Evolutionary conservation across 805 yeast species (phyloP), one percentile per base, ranked within the genome.

Genomic region (Lipomyces japonicus): DNA sequence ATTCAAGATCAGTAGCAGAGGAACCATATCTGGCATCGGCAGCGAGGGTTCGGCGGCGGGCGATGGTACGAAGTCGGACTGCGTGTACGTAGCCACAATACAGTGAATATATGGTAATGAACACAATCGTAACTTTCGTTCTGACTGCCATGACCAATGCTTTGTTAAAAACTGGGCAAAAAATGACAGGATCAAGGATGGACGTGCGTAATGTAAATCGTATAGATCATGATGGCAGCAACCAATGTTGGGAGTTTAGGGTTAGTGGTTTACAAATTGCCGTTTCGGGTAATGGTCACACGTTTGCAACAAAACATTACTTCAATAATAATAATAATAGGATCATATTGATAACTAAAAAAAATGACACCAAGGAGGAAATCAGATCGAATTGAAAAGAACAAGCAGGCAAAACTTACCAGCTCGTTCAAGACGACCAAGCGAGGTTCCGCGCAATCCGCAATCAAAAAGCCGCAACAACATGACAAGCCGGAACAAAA

Each of bases 51-150:
- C 45, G 40, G 14, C 58, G 56, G 16, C 39, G 40, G 4, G 35
- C 34, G 42, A 54, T 47, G 14, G 38, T 48, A 36, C 34, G 42
- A 21, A 32, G 10, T 4, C 58, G 57, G 4, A 39, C 42, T 2
- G 46, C 41, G n/a, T 30, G 37, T 16, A 54, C 32, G 37, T 35
- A 44, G 28, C 57, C 48, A 32, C 31, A 52, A 39, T 48, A 50
- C 18, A 47, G 37, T 16, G 57, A 35, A 28, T 54, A 54, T 10
- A 47, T 19, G 16, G 53, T 35, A 14, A 52, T 28, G 16, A 54
- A 35, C 22, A 44, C 49, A 4, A 53, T 19, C 2, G 44, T 28
- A 16, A 46, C 32, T 21, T 50, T 49, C 12, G 42, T 35, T 26
- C 44, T 49, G 26, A 47, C 19, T 2, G 48, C 49, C 46, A 50